These are phyloP conservation scores for Rubia yunnanensis DNA, from an alignment of 257 asterid genomes.

Conservation along the genomic window DNA sequence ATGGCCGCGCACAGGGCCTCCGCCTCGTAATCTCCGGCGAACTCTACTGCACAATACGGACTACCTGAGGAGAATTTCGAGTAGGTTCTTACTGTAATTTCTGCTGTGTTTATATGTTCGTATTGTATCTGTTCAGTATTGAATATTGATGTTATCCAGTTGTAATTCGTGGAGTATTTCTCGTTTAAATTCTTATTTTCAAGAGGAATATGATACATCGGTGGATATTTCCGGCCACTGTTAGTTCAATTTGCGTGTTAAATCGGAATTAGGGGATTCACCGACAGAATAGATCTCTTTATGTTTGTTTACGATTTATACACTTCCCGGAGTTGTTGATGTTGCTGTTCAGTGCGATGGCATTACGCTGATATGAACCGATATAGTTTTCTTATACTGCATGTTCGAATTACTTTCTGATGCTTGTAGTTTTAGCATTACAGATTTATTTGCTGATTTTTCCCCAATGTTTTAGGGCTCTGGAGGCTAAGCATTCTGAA, in stretches of 20 bases:
- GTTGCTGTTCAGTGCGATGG: neutral
- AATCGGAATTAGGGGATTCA: neutral
- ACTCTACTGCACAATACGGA: neutral
- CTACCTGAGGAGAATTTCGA: neutral
- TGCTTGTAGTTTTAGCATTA: neutral
- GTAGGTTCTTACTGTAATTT: neutral
- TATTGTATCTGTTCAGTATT: neutral
- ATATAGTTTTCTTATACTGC: neutral
- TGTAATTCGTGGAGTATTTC: neutral
- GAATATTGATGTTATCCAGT: neutral
- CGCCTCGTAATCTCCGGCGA: neutral
- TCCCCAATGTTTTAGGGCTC: neutral
- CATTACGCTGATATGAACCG: neutral
- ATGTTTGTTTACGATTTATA: neutral
- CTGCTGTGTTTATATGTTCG: neutral
- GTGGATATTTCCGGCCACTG: neutral
- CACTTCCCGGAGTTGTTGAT: neutral
- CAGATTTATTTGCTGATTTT: neutral
- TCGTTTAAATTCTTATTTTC: neutral
- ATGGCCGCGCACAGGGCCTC: neutral
- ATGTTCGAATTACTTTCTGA: neutral
- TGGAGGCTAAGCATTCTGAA: neutral
- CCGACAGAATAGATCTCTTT: neutral
- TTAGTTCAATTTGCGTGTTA: neutral
- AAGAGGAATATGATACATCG: neutral